A percentile compares a stretch with the other conserved stretches of the same genome.
Evolutionary conservation across 2,329 filamentous ascomycete species (phyloP).

Genomic region (Sporothrix mexicana): DNA sequence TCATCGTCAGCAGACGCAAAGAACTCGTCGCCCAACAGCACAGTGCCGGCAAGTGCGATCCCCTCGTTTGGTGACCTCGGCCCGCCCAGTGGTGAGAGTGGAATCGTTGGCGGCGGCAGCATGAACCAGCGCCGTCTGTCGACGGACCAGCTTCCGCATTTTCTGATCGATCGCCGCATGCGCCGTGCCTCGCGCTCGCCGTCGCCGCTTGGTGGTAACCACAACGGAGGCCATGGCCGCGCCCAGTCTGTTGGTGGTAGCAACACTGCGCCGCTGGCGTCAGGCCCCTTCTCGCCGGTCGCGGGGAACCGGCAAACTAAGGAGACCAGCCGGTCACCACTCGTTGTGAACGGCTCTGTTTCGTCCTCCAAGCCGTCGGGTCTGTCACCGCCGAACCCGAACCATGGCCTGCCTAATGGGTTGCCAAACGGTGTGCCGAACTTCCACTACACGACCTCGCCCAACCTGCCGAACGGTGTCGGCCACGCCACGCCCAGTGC

Average conservation of each 20-base stretch:
- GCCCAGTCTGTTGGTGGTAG: slow-evolving; percentile 51
- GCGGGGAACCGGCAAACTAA: slow-evolving; percentile 42
- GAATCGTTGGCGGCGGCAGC: background rate
- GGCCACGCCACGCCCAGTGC: slow-evolving; percentile 31
- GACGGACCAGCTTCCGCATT: slow-evolving; percentile 60
- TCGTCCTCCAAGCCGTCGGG: slow-evolving; percentile 40
- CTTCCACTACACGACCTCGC: slow-evolving; percentile 19
- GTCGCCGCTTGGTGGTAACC: slow-evolving; percentile 52
- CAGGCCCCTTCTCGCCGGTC: slow-evolving; percentile 46
- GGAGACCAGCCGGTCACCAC: slow-evolving; percentile 40
- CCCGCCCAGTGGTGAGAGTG: slow-evolving; percentile 33
- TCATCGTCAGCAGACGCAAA: too few species aligned
- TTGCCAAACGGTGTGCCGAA: slow-evolving; percentile 12
- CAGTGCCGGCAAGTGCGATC: slow-evolving; percentile 47
- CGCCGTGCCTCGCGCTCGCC: slow-evolving; percentile 61
- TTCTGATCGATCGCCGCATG: slow-evolving; percentile 60
- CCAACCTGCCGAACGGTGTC: background rate
- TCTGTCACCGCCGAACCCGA: slow-evolving; percentile 26
- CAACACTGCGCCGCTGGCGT: slow-evolving; percentile 49
- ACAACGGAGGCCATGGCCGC: slow-evolving; percentile 49
- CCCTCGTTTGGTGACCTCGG: slow-evolving; percentile 56
- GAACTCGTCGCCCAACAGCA: slow-evolving; percentile 30
- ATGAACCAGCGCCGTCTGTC: slow-evolving; percentile 53
- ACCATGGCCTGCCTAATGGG: slow-evolving; percentile 27
- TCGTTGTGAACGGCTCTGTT: slow-evolving; percentile 46